Evolutionary conservation across 495 filamentous ascomycete genomes (phyloP).

Genomic region (Talaromyces ruber): DNA sequence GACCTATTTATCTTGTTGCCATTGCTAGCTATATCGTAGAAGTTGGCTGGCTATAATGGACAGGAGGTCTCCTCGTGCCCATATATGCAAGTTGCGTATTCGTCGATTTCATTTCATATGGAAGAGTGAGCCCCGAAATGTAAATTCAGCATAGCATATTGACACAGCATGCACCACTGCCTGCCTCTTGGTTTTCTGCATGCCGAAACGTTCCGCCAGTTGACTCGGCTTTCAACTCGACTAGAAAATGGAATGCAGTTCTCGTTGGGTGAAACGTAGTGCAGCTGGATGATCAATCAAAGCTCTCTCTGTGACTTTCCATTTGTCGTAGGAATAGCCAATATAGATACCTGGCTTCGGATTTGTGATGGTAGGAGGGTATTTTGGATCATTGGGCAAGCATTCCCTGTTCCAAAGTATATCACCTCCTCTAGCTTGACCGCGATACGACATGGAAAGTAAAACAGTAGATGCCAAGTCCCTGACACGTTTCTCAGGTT

Average conservation of each 20-base stretch:
- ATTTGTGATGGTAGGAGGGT: background rate
- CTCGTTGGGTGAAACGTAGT: conserved; percentile 3
- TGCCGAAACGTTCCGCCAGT: conserved; percentile 4
- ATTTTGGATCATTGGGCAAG: conserved; percentile 6
- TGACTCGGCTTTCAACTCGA: conserved; percentile 9
- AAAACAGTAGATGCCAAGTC: background rate
- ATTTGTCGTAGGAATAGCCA: conserved; percentile 2
- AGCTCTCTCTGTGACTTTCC: background rate
- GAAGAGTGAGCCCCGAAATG: too few relatives aligned
- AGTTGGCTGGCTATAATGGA: too few relatives aligned
- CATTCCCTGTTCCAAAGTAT: background rate
- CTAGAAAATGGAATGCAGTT: conserved; percentile 7
- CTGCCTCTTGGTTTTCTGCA: conserved; percentile 7
- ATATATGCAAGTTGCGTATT: too few relatives aligned
- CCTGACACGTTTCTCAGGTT: background rate
- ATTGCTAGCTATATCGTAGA: too few relatives aligned
- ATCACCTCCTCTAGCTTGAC: conserved; percentile 5
- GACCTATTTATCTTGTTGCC: too few relatives aligned
- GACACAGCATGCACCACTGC: conserved; percentile 7
- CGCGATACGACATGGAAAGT: background rate
- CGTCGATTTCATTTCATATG: too few relatives aligned
- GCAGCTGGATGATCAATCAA: conserved; percentile 4
- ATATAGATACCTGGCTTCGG: conserved; percentile 8
- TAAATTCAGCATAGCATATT: background rate
- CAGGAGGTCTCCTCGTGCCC: too few relatives aligned